Percentiles rank a stretch among this genome's conserved stretches.
Conservation (phyloP, 768 basidiomycete species). For the Exsudoporus frostii region DNA sequence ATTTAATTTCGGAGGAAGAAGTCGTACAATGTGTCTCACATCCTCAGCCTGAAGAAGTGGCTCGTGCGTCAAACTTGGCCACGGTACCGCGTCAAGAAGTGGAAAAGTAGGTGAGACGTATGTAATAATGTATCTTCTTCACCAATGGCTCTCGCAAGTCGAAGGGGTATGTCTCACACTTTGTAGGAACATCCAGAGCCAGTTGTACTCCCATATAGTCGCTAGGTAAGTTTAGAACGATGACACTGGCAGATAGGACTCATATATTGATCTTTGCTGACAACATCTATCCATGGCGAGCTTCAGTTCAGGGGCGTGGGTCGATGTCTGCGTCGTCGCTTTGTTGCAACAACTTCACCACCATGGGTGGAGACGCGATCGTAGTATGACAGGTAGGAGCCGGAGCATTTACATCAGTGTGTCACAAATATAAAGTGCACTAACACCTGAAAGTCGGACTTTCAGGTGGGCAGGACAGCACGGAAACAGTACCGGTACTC, state of each 20-base stretch:
- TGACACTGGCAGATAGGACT: background rate
- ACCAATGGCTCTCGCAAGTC: background rate
- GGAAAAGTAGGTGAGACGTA: background rate
- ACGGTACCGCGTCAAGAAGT: background rate
- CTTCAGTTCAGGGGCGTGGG: background rate
- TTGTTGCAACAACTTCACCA: no score
- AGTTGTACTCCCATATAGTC: background rate
- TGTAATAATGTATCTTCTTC: background rate
- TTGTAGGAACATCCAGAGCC: background rate
- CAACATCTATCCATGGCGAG: no score
- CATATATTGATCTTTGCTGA: background rate
- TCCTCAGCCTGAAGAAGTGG: no score
- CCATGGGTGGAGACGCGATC: no score
- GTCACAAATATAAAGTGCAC: no score
- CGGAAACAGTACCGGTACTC: no score
- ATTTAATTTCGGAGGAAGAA: background rate
- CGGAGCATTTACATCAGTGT: no score
- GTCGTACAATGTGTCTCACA: background rate
- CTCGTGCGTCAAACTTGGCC: no score
- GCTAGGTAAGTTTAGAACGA: background rate
- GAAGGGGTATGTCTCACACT: background rate
- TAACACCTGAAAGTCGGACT: no score
- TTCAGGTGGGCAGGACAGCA: no score
- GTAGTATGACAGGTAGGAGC: no score
- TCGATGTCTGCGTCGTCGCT: background rate